phyloP scores from a whole-genome alignment of 2,329 filamentous ascomycete genomes.

The Elsinoe necatrix region DNA sequence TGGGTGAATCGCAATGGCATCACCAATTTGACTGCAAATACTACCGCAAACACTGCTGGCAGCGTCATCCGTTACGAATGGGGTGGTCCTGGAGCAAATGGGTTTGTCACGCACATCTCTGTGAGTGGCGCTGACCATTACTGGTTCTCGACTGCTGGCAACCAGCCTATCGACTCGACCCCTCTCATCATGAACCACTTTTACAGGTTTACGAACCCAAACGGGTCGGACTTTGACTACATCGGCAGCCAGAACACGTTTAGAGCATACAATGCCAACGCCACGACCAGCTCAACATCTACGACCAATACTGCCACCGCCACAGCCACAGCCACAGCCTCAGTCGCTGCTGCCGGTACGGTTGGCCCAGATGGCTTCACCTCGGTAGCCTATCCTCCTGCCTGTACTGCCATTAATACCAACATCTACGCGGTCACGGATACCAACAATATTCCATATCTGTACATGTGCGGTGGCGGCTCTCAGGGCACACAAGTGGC shows the following conservation, averaged over 20 bases:
- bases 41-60: constrained; percentile 22
- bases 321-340: constrained; percentile 3
- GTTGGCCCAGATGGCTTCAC: constrained; percentile 18
- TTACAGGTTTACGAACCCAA: constrained; percentile 21
- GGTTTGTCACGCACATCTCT: constrained; percentile 33
- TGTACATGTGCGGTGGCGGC: constrained; percentile 19
- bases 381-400: constrained; percentile 14
- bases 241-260: constrained; percentile 18
- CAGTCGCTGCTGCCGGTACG: not conserved
- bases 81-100: constrained; percentile 25
- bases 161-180: constrained; percentile 22
- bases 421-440: constrained; percentile 17
- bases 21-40: constrained; percentile 21
- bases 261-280: constrained; percentile 21
- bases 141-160: constrained; percentile 31
- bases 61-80: constrained; percentile 28
- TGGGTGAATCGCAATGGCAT: constrained; percentile 33
- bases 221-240: constrained; percentile 26
- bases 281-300: constrained; percentile 16
- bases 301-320: constrained; percentile 18
- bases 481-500: constrained; percentile 9
- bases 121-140: constrained; percentile 33
- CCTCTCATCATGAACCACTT: constrained; percentile 26
- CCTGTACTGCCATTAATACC: constrained; percentile 17
- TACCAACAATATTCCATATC: constrained; percentile 7